These are phyloP conservation scores for Mycena galericulata DNA, from an alignment of 768 basidiomycete species.

Conservation along the genomic window DNA sequence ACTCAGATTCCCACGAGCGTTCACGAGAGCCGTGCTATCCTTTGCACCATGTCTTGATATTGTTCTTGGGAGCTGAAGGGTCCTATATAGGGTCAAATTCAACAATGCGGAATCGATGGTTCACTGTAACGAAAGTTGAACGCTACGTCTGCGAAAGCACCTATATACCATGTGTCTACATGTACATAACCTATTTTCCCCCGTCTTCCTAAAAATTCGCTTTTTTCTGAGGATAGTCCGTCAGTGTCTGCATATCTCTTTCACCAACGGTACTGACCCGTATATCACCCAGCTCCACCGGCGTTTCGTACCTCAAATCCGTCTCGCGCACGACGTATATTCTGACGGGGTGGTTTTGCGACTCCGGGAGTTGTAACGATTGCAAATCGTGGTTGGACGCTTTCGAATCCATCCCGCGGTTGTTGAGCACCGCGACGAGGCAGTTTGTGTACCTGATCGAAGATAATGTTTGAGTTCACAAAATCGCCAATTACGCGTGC, in stretches of 20 bases:
- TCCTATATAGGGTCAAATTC: too few relatives aligned
- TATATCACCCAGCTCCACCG: background rate
- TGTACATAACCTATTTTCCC: too few relatives aligned
- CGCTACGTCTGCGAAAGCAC: too few relatives aligned
- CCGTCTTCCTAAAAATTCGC: too few relatives aligned
- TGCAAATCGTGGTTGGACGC: background rate
- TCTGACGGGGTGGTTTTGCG: background rate
- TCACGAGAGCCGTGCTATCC: slow-evolving; percentile 2
- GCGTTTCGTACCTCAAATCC: background rate
- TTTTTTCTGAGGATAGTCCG: too few relatives aligned
- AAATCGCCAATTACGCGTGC: background rate
- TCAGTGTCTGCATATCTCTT: too few relatives aligned
- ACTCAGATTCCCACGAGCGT: background rate
- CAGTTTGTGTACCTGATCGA: slow-evolving; percentile 24
- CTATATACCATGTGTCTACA: too few relatives aligned
- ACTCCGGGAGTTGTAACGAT: slow-evolving; percentile 16
- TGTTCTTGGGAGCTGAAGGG: too few relatives aligned
- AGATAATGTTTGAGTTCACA: background rate
- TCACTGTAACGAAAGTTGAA: too few relatives aligned
- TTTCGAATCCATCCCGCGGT: background rate
- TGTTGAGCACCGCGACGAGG: slow-evolving; percentile 27
- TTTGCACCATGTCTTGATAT: too few relatives aligned
- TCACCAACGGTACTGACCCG: too few relatives aligned
- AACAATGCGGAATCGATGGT: too few relatives aligned
- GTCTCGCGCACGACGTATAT: slow-evolving; percentile 25